These are phyloP conservation scores for Ceratobasidium sp. DNA, from an alignment of 1,284 basidiomycete species.

Conservation along the genomic window DNA sequence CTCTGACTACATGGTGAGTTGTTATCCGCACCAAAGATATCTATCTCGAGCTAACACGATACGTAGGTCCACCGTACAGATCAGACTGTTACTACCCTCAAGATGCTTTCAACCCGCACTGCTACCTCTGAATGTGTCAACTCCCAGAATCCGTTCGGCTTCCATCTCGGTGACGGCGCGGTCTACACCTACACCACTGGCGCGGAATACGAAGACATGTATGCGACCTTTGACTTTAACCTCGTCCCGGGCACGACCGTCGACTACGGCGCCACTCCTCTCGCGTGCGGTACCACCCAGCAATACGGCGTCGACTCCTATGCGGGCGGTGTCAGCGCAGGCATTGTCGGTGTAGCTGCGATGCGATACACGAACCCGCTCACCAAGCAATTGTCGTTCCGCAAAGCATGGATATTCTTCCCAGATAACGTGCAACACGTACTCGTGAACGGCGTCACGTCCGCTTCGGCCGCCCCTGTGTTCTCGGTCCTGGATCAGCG, in stretches of 20 bases:
- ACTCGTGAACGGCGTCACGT: constrained; percentile 67
- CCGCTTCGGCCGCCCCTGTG: constrained; percentile 63
- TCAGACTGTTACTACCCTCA: constrained; percentile 71
- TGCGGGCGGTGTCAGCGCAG: constrained; percentile 74
- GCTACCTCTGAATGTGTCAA: constrained; percentile 76
- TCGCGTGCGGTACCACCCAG: constrained; percentile 62
- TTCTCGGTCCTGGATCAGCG: constrained; percentile 77
- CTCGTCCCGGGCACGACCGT: constrained; percentile 76
- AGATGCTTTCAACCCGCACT: constrained; percentile 74
- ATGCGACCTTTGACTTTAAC: constrained; percentile 79
- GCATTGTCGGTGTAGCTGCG: constrained; percentile 66
- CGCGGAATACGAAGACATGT: constrained; percentile 76
- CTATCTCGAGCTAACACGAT: neutral
- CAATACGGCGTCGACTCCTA: constrained; percentile 66
- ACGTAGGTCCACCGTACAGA: constrained; percentile 69
- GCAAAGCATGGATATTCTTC: constrained; percentile 81
- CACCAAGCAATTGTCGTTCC: constrained; percentile 68
- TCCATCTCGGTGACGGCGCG: constrained; percentile 75
- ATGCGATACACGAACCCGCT: constrained; percentile 69
- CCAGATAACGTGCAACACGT: constrained; percentile 72
- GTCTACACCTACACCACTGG: constrained; percentile 74
- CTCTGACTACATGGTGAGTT: constrained; percentile 75
- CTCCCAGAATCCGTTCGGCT: constrained; percentile 72
- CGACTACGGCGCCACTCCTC: constrained; percentile 68
- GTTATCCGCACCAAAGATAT: neutral